Evolutionary conservation across 2,329 filamentous ascomycete genomes (phyloP), one percentile per base, ranked within the genome.

Genomic region (Bretziella fagacearum): DNA sequence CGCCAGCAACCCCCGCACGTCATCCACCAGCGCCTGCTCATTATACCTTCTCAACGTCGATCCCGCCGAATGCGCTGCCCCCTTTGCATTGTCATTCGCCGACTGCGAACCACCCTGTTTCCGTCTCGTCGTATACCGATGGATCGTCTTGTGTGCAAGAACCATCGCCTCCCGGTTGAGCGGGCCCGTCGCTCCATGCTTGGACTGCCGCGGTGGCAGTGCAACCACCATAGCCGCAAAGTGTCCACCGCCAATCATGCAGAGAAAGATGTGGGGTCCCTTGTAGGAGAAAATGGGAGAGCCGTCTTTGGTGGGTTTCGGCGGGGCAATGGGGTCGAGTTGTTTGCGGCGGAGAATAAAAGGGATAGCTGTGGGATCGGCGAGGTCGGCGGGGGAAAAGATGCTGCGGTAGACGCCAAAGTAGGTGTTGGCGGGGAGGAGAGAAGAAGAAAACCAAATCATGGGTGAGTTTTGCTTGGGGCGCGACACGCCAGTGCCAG

Each of bases 201-300:
- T 74, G 46, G 81, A 68, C n/a, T 47, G 44, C 52, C 86, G 83
- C 0, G 91, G 87, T 1, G 84, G 77, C 3, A 96, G 70, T 0
- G 86, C 86, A 8, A 98, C 83, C 8, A 96, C 70, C 87, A 96
- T 96, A 44, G 84, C 91, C 0, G 91, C 91, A 58, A 98, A 98
- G 60, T 98, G 91, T 0, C 91, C 91, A 51, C 91, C 91, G 20
- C 91, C 91, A 44, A 98, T 93, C 91, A 98, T 98, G 63, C 87
- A 96, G 41, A 98, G 73, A 59, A 98, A 96, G 43, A 94, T 77
- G 59, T 96, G 87, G 2, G 86, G 84, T 6, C 80, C 79, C 20
- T 77, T 74, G 57, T 80, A 75, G 3, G 67, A 66, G 7, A 71
- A 63, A 1, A 68, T 64, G 2, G 71, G 67, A 13, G 67, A 65